Base-by-base conservation (phyloP, 345 rosid genomes). In the Brassica nigra region DNA sequence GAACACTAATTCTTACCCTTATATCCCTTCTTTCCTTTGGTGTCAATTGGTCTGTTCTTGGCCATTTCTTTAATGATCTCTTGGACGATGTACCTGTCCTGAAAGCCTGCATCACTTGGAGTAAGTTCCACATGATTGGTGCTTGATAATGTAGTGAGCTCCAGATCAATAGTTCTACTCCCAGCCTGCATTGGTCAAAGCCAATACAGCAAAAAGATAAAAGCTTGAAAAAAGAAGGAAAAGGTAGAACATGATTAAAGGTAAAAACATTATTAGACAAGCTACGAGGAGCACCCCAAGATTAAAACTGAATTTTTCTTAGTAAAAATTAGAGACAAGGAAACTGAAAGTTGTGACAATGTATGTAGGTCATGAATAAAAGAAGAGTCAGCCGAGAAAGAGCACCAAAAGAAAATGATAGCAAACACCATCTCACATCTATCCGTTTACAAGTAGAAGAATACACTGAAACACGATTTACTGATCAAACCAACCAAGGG, bases 1-100 rank as follows among this genome's bases (percentile, higher is more conserved):
- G 33, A 2, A 73, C 2, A n/a, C n/a, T n/a, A n/a, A n/a, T 61
- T 67, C 29, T 79, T 83, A 95, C 99, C 97, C 84, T 93, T 95
- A 73, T 66, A 95, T 37, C 96, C 94, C 69, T 87, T 90, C 81
- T 78, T 93, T 77, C 99, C 97, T 86, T 90, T 95, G 0, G 89
- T 84, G 82, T 93, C 97, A 73, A 91, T 87, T 27, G 95, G 99
- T 81, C 99, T 90, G 81, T 90, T 95, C 87, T 86, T 93, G 68
- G 98, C 99, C 97, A 95, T 95, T 78, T 95, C 98, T 80, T 95
- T 93, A 23, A 95, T 95, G 59, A 95, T 86, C 89, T 93, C 99
- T 75, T 90, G 99, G 76, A 95, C 98, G 39, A 95, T 75, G 74
- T 93, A 95, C 75, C 99, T 88, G 85, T 95, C 99, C 87, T 95